Evolutionary conservation across 2,329 filamentous ascomycete genomes (phyloP), one percentile per base, ranked within the genome.

Genomic region (Beauveria sp.): DNA sequence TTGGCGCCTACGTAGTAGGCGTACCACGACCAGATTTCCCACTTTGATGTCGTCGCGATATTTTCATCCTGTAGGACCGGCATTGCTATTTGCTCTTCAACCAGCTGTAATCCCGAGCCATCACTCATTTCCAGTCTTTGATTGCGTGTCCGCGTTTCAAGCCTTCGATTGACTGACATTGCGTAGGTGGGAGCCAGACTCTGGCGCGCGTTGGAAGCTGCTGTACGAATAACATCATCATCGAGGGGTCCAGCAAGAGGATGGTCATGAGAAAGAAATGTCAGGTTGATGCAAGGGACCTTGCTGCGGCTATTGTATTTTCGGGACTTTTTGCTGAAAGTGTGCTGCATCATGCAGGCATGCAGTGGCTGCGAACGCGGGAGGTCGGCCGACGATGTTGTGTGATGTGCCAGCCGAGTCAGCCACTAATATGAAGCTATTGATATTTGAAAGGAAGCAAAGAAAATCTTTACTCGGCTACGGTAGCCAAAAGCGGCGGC

Each of bases 1-100:
- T 88, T 88, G 68, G 86, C 83, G 51, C 86, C 86, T 57, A 87
- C 80, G 68, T 88, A 88, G 71, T 87, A 88, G 53, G 65, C 62
- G 53, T 72, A 72, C 52, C 56, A 64, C 12, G 60, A 49, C 42
- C 60, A 60, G 26, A 62, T 60, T 20, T 54, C 58, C 58, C 50
- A 59, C 40, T 34, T 54, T 22, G 58, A 52, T 3, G 58, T 60
- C 10, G 50, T 53, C 10, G 50, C 49, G 16, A 60, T 46, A 5
- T 49, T n/a, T 5, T 28, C 20, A 16, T 60, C 50, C 16, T 42
- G 20, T 2, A 60, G 42, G 16, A 43, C 5, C n/a, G 28, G 28
- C 18, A 34, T 20, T 2, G 28, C 49, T 20, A 38, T 38, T 12
- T 34, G 18, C 20, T 3, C n/a, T 12, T 38, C 4, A 16, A 10